phyloP scores from a whole-genome alignment of 2,329 filamentous ascomycete genomes.

The Neurospora sp. region DNA sequence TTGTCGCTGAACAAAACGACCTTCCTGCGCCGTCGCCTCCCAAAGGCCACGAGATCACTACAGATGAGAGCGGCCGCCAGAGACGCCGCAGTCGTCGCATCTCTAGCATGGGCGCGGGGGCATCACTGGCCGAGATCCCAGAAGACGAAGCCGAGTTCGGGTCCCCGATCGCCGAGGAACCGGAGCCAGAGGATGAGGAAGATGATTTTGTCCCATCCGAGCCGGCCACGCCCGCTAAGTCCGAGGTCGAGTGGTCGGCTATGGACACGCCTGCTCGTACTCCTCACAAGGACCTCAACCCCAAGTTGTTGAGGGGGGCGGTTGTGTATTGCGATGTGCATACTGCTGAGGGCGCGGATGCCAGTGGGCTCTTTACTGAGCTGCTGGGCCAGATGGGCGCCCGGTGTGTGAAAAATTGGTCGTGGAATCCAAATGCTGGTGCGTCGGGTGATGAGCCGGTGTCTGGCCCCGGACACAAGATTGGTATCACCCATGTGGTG shows the following conservation, averaged over 20 bases:
- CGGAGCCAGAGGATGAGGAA: slow-evolving; percentile 10
- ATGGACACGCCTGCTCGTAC: slow-evolving; percentile 47
- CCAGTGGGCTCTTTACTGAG: slow-evolving; percentile 71
- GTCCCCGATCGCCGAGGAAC: slow-evolving; percentile 28
- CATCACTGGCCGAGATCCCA: background rate
- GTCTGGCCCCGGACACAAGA: slow-evolving; percentile 30
- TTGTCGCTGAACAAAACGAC: background rate
- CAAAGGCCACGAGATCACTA: background rate
- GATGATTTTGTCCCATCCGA: slow-evolving; percentile 15
- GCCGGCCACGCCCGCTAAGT: slow-evolving; percentile 34
- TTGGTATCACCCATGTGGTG: slow-evolving; percentile 79
- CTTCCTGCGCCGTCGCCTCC: background rate
- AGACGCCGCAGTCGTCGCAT: background rate
- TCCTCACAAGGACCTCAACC: slow-evolving; percentile 42
- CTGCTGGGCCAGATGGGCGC: slow-evolving; percentile 75
- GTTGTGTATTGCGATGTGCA: slow-evolving; percentile 78
- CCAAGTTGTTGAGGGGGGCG: slow-evolving; percentile 53
- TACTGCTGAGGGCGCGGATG: slow-evolving; percentile 71
- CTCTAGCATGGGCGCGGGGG: background rate
- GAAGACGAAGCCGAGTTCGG: background rate
- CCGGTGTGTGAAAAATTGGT: slow-evolving; percentile 65
- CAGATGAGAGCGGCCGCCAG: background rate
- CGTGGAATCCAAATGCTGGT: slow-evolving; percentile 49
- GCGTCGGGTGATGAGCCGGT: slow-evolving; percentile 22
- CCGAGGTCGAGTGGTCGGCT: slow-evolving; percentile 40